phyloP scores from a whole-genome alignment of 345 rosid species.

The Aquilaria malaccensis region DNA sequence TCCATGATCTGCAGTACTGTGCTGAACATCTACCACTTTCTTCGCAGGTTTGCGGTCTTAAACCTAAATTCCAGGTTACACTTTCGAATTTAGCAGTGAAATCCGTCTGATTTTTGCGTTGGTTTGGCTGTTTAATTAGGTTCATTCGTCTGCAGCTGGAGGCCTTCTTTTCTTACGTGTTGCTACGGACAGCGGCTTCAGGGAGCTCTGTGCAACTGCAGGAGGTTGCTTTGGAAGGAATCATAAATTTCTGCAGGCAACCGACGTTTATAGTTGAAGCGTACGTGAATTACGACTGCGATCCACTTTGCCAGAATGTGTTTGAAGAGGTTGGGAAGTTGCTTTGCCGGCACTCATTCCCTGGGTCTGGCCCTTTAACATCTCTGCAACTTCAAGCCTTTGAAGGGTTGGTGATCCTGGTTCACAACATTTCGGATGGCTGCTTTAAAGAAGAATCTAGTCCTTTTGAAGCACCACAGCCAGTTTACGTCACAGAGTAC shows the following conservation, averaged over 20 bases:
- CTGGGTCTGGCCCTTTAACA: constrained; percentile 47
- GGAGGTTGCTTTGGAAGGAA: constrained; percentile 83
- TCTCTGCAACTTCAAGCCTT: constrained; percentile 80
- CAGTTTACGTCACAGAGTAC: constrained; percentile 52
- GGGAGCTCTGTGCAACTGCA: constrained; percentile 51
- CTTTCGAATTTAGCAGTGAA: not conserved
- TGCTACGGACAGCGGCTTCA: constrained; percentile 39
- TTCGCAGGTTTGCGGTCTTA: constrained; percentile 47
- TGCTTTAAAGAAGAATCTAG: constrained; percentile 50
- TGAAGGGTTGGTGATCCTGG: constrained; percentile 74
- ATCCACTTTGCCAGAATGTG: constrained; percentile 50
- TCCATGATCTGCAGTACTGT: constrained; percentile 90
- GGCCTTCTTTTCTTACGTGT: constrained; percentile 70
- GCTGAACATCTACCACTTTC: constrained; percentile 74
- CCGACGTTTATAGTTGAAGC: constrained; percentile 69
- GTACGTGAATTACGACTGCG: constrained; percentile 81
- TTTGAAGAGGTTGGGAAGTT: constrained; percentile 77
- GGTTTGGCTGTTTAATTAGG: constrained; percentile 23
- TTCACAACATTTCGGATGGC: constrained; percentile 72
- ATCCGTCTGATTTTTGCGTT: constrained; percentile 6
- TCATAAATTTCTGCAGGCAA: constrained; percentile 81
- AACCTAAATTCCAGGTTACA: not conserved
- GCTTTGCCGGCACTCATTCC: constrained; percentile 80
- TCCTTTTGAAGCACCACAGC: constrained; percentile 35
- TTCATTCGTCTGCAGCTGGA: constrained; percentile 84